Conservation (phyloP, 305 asterid genomes). For the Rubia occidens region DNA sequence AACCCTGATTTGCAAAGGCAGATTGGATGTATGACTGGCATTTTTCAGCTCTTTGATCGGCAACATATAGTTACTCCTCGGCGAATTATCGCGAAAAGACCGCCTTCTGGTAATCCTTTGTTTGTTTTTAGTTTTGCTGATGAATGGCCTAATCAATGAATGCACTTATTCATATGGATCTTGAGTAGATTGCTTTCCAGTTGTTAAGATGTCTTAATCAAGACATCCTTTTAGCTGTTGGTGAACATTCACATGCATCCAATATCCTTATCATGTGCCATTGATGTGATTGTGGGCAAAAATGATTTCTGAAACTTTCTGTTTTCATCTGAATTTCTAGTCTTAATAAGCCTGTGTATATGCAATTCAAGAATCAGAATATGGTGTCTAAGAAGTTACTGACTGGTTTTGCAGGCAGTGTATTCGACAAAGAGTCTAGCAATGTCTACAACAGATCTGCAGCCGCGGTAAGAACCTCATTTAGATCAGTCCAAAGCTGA, state of each 20-base stretch:
- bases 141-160: background rate
- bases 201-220: constrained; percentile 7
- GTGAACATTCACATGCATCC: constrained; percentile 3
- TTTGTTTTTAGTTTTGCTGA: background rate
- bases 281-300: background rate
- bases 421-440: constrained; percentile 32
- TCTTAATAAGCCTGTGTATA: background rate
- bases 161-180: background rate
- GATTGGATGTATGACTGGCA: constrained; percentile 88
- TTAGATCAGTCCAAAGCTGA: background rate
- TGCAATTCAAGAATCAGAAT: background rate
- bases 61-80: constrained; percentile 43
- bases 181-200: background rate
- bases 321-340: background rate
- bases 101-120: constrained; percentile 43
- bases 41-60: constrained; percentile 78
- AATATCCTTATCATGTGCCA: background rate
- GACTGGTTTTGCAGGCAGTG: constrained; percentile 37
- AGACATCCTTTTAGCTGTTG: constrained; percentile 1
- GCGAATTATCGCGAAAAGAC: constrained; percentile 39
- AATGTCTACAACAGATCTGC: constrained; percentile 29
- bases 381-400: background rate
- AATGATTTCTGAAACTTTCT: background rate
- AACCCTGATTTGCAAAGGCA: constrained; percentile 76
- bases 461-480: constrained; percentile 30